Evolutionary conservation across 2,329 filamentous ascomycete species (phyloP).

Genomic region (Ilyonectria destructans): DNA sequence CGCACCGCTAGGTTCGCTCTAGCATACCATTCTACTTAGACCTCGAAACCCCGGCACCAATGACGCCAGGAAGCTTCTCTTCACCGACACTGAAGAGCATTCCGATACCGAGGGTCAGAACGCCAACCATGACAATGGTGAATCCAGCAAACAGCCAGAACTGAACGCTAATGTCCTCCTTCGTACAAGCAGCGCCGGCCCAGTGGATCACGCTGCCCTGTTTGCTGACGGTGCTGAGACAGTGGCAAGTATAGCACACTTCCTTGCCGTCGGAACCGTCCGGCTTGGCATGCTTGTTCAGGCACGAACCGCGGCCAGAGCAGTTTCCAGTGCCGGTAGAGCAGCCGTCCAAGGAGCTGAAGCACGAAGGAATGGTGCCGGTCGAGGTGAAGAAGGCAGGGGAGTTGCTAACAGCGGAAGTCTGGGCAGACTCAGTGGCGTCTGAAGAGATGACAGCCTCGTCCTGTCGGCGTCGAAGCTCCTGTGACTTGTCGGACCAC

Average conservation of each 20-base stretch:
- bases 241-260: slow-evolving; percentile 86
- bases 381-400: slow-evolving; percentile 57
- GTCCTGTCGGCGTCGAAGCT: slow-evolving; percentile 65
- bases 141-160: slow-evolving; percentile 91
- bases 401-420: slow-evolving; percentile 47
- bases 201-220: slow-evolving; percentile 79
- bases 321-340: slow-evolving; percentile 81
- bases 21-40: slow-evolving; percentile 66
- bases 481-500: slow-evolving; percentile 60
- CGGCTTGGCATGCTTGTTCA: slow-evolving; percentile 72
- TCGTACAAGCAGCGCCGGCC: slow-evolving; percentile 91
- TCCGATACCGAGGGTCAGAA: slow-evolving; percentile 80
- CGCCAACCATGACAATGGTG: slow-evolving; percentile 77
- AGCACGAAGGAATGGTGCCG: slow-evolving; percentile 79
- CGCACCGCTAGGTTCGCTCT: slow-evolving; percentile 10
- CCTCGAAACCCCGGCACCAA: slow-evolving; percentile 92
- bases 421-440: slow-evolving; percentile 43
- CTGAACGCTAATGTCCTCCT: slow-evolving; percentile 88
- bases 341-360: slow-evolving; percentile 80
- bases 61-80: slow-evolving; percentile 92
- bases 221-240: slow-evolving; percentile 73
- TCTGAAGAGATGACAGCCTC: slow-evolving; percentile 64
- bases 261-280: slow-evolving; percentile 57
- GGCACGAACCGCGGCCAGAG: slow-evolving; percentile 86
- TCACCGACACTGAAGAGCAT: slow-evolving; percentile 88